Conservation (phyloP, 148 eudicot species). For the Euryodendron excelsum region DNA sequence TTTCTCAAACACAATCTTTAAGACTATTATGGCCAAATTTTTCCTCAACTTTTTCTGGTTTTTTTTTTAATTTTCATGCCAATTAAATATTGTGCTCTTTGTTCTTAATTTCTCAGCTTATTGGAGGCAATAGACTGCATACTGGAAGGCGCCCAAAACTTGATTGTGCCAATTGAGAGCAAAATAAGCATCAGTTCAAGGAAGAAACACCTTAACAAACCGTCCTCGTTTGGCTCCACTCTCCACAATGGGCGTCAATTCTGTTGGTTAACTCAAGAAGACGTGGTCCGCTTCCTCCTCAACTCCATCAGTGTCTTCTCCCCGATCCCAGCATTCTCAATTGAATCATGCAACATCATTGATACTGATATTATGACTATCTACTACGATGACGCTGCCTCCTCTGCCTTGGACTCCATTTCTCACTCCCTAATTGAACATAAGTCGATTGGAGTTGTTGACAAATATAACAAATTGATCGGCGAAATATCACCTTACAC, state of each 20-base stretch:
- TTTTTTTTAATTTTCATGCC: background rate
- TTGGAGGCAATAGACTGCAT: constrained; percentile 79
- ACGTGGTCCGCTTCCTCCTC: constrained; percentile 74
- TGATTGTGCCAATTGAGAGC: constrained; percentile 56
- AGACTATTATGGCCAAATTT: too few species aligned
- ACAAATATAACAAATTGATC: constrained; percentile 53
- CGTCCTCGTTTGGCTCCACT: constrained; percentile 14
- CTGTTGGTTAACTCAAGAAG: constrained; percentile 83
- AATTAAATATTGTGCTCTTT: background rate
- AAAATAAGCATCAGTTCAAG: constrained; percentile 25
- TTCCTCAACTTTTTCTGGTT: too few species aligned
- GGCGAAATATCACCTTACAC: constrained; percentile 79
- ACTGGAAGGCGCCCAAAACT: constrained; percentile 78
- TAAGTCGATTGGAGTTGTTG: constrained; percentile 62
- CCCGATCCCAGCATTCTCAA: constrained; percentile 49
- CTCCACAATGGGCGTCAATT: constrained; percentile 36
- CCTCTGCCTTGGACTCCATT: constrained; percentile 45
- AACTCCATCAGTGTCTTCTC: constrained; percentile 76
- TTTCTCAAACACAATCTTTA: too few species aligned
- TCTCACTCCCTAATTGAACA: constrained; percentile 38
- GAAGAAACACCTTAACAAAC: constrained; percentile 37
- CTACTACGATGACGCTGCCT: constrained; percentile 48
- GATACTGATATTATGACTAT: constrained; percentile 45
- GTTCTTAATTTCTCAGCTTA: constrained; percentile 43
- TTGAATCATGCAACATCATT: constrained; percentile 61